Evolutionary conservation across 1,284 basidiomycete species (phyloP).

Genomic region (Xerocomus nothofagi): DNA sequence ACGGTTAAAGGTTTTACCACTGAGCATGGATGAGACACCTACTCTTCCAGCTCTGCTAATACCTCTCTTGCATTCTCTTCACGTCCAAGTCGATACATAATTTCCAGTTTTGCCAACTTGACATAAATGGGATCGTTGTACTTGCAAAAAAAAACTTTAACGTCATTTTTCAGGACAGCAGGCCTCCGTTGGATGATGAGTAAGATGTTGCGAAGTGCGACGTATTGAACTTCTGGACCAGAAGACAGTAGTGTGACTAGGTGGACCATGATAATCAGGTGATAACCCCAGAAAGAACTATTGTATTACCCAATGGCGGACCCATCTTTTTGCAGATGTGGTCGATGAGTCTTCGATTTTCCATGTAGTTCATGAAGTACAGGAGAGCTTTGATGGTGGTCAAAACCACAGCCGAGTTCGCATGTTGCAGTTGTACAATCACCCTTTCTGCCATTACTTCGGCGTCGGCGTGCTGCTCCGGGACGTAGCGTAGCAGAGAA

Average conservation of each 20-base stretch:
- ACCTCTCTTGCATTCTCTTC: slow-evolving; percentile 92
- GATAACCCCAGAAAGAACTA: slow-evolving; percentile 1
- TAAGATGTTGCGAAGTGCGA: slow-evolving; percentile 94
- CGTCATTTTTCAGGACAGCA: slow-evolving; percentile 91
- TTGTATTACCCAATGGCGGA: slow-evolving; percentile 79
- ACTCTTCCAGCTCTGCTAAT: slow-evolving; percentile 94
- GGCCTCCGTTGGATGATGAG: slow-evolving; percentile 95
- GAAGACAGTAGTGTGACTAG: slow-evolving; percentile 92
- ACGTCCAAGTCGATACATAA: slow-evolving; percentile 94
- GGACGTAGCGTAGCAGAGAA: slow-evolving; percentile 89
- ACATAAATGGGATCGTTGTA: slow-evolving; percentile 99
- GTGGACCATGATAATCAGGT: slow-evolving; percentile 4
- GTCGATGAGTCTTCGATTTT: slow-evolving; percentile 82
- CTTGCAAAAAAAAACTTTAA: slow-evolving; percentile 99
- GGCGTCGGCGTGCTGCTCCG: slow-evolving; percentile 85
- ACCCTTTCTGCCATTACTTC: slow-evolving; percentile 94
- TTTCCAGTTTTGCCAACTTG: slow-evolving; percentile 97
- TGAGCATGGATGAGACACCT: slow-evolving; percentile 31
- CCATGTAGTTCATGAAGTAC: slow-evolving; percentile 99
- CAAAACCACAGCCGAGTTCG: slow-evolving; percentile 93
- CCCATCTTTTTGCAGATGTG: slow-evolving; percentile 97
- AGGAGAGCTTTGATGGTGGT: slow-evolving; percentile 94
- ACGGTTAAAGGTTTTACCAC: slow-evolving; percentile 4
- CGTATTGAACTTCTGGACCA: slow-evolving; percentile 98
- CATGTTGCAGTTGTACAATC: slow-evolving; percentile 87